These are phyloP conservation scores for Oryza meridionalis DNA, from an alignment of 176 grass and related monocot species.

Conservation along the genomic window DNA sequence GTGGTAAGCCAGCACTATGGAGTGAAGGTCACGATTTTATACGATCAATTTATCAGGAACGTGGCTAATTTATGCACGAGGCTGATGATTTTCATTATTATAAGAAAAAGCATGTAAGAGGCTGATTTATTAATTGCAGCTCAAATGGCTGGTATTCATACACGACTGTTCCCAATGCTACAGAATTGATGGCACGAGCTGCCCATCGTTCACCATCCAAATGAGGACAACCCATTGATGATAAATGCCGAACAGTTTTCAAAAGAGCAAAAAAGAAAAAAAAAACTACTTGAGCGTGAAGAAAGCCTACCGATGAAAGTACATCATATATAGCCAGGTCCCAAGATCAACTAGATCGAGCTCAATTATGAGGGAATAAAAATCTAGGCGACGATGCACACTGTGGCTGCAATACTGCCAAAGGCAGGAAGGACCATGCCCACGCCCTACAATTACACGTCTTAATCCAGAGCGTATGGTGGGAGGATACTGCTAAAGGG, in stretches of 20 bases:
- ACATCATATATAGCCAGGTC: constrained; percentile 12
- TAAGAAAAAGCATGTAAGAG: too few relatives aligned
- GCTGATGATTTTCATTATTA: too few relatives aligned
- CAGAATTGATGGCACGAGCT: neutral
- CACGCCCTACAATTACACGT: neutral
- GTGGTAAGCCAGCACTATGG: too few relatives aligned
- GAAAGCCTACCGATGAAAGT: neutral
- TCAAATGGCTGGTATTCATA: constrained; percentile 13
- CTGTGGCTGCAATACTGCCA: neutral
- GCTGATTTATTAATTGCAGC: neutral
- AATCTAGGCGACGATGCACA: neutral
- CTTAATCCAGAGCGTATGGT: neutral
- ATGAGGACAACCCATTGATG: constrained; percentile 7
- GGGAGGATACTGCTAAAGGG: neutral
- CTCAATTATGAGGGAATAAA: neutral
- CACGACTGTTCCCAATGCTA: neutral
- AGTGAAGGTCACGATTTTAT: too few relatives aligned
- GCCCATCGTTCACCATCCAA: neutral
- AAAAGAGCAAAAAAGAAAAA: neutral
- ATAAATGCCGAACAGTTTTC: neutral
- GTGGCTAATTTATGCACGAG: too few relatives aligned
- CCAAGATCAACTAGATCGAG: neutral
- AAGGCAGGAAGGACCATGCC: constrained; percentile 26
- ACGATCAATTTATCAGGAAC: too few relatives aligned
- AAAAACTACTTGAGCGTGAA: neutral